A percentile compares a stretch with the other conserved stretches of the same genome.
These are phyloP conservation scores for Yamadazyma atmosphaerica DNA, from an alignment of 1,139 yeast genomes.

Conservation along the genomic window DNA sequence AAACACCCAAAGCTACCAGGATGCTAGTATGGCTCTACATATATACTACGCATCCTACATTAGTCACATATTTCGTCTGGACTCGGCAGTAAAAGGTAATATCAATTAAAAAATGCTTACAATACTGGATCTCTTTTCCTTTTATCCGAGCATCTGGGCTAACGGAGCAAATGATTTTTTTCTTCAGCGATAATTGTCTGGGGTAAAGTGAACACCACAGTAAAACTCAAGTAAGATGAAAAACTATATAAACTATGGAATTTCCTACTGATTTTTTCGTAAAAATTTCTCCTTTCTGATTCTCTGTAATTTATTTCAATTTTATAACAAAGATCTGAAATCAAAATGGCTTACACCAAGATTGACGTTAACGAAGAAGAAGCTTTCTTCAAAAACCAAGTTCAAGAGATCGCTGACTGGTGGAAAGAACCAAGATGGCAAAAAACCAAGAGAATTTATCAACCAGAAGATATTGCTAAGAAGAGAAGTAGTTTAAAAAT, in stretches of 20 bases:
- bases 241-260: conserved; percentile 9
- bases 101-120: no score
- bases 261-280: conserved; percentile 1
- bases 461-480: conserved; percentile 85
- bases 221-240: conserved; percentile 1
- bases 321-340: background rate
- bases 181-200: background rate
- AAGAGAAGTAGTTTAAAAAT: conserved; percentile 79
- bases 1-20: no score
- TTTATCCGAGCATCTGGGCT: conserved; percentile 2
- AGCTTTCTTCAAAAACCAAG: conserved; percentile 63
- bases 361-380: conserved; percentile 65
- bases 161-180: conserved; percentile 2
- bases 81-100: no score
- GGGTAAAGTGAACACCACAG: background rate
- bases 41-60: no score
- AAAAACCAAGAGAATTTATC: conserved; percentile 83
- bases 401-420: conserved; percentile 77
- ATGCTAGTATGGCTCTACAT: no score
- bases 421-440: conserved; percentile 93
- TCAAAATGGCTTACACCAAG: conserved; percentile 48
- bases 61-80: no score
- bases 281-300: background rate
- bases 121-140: no score
- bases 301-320: background rate